phyloP scores from a whole-genome alignment of 257 asterid species.

The Ilex aquifolium region DNA sequence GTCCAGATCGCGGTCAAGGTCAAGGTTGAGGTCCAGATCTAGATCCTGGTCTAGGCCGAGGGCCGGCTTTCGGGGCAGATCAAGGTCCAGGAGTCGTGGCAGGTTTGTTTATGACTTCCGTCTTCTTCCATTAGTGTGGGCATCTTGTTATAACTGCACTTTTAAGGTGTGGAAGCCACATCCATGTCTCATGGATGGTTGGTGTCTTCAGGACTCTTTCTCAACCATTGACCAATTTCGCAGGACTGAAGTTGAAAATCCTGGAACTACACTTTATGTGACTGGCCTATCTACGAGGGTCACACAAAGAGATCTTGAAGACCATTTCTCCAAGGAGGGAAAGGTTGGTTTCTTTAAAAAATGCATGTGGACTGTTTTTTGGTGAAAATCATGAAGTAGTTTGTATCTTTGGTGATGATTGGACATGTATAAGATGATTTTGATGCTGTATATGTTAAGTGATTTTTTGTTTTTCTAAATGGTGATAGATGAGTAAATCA shows the following conservation, averaged over 20 bases:
- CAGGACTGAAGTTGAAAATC: slow-evolving; percentile 51
- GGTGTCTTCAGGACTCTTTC: not conserved
- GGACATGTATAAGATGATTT: not conserved
- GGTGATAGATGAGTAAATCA: not conserved
- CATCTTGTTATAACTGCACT: not conserved
- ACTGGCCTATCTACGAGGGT: slow-evolving; percentile 98
- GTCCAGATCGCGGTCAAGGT: slow-evolving; percentile 48
- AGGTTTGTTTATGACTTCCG: slow-evolving; percentile 30
- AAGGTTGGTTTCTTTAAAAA: slow-evolving; percentile 46
- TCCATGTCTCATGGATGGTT: not conserved
- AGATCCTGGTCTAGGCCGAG: slow-evolving; percentile 58
- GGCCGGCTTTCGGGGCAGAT: slow-evolving; percentile 41
- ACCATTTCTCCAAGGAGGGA: slow-evolving; percentile 93
- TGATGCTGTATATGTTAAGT: not conserved
- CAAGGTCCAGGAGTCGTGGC: slow-evolving; percentile 68
- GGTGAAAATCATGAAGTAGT: not conserved
- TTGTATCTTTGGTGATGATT: not conserved
- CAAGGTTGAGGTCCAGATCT: slow-evolving; percentile 56
- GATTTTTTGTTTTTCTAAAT: not conserved
- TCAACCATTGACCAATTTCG: slow-evolving; percentile 5
- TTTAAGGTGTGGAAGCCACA: not conserved
- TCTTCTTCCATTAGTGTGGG: not conserved
- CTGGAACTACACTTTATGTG: slow-evolving; percentile 83
- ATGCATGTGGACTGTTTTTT: not conserved
- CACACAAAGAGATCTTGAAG: slow-evolving; percentile 92